Evolutionary conservation across 257 asterid species (phyloP).

Genomic region (Gentiana macrophylla): DNA sequence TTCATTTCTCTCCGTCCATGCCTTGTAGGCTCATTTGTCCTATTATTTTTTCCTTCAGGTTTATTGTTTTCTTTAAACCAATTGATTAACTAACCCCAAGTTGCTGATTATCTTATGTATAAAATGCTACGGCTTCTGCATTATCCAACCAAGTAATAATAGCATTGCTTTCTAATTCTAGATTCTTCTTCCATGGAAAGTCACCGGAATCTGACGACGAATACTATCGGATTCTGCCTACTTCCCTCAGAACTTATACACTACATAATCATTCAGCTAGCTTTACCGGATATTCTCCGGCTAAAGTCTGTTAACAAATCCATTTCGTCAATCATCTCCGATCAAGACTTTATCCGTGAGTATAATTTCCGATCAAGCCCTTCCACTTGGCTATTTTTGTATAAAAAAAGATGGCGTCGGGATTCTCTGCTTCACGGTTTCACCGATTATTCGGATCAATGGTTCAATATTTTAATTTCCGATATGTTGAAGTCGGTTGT

Average conservation of each 20-base stretch:
- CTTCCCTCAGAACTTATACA: constrained; percentile 37
- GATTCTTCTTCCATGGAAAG: constrained; percentile 18
- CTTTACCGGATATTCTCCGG: constrained; percentile 28
- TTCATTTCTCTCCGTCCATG: constrained; percentile 20
- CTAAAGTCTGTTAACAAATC: constrained; percentile 26
- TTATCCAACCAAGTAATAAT: not conserved
- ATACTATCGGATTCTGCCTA: constrained; percentile 29
- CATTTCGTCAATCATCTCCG: constrained; percentile 18
- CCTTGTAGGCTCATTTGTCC: constrained; percentile 18
- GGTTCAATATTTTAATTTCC: constrained; percentile 25
- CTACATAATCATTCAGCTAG: constrained; percentile 23
- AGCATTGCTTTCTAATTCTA: too few species aligned
- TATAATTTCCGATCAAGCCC: constrained; percentile 24
- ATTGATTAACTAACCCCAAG: not conserved
- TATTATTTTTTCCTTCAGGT: constrained; percentile 1
- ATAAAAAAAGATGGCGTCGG: constrained; percentile 29
- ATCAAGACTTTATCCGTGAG: constrained; percentile 23
- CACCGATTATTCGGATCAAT: constrained; percentile 16
- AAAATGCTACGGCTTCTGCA: not conserved
- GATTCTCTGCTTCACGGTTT: constrained; percentile 34
- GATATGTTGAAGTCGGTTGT: constrained; percentile 23
- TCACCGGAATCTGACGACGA: constrained; percentile 17
- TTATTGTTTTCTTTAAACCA: constrained; percentile 3
- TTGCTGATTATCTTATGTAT: not conserved
- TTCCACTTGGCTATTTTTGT: constrained; percentile 29